These are phyloP conservation scores for Monascus ruber DNA, from an alignment of 2,329 filamentous ascomycete genomes.

Conservation along the genomic window DNA sequence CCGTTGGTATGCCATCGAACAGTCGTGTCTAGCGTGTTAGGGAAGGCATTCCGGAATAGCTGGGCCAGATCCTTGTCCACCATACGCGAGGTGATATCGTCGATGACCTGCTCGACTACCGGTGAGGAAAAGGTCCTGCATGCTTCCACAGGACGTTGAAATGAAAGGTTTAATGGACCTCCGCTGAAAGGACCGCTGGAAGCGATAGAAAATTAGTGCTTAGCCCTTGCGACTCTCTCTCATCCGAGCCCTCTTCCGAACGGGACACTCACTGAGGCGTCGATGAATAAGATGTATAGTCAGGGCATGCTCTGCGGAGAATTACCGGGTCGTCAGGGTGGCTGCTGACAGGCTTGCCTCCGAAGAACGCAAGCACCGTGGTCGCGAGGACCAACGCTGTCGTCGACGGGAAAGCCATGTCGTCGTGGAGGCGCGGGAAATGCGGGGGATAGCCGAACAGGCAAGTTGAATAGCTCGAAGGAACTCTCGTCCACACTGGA, in stretches of 20 bases:
- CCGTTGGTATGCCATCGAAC: conserved; percentile 74
- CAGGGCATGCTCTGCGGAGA: conserved; percentile 46
- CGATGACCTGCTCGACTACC: conserved; percentile 77
- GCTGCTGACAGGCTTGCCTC: conserved; percentile 1
- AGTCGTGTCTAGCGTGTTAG: conserved; percentile 82
- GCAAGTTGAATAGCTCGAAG: background rate
- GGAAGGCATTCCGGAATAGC: conserved; percentile 90
- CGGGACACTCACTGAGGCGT: conserved; percentile 45
- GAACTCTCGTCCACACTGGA: background rate
- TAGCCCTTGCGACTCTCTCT: too few species aligned
- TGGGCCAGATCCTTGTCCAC: conserved; percentile 78
- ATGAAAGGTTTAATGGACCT: conserved; percentile 70
- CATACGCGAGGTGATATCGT: conserved; percentile 67
- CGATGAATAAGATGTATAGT: conserved; percentile 52
- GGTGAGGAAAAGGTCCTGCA: conserved; percentile 87
- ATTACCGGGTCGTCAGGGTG: conserved; percentile 16
- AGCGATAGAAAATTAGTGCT: too few species aligned
- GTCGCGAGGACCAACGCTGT: conserved; percentile 1
- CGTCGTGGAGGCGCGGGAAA: conserved; percentile 1
- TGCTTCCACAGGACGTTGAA: conserved; percentile 65
- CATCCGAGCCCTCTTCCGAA: too few species aligned
- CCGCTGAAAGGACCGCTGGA: conserved; percentile 63
- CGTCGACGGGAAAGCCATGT: background rate
- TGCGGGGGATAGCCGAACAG: conserved; percentile 6
- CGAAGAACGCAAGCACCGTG: conserved; percentile 2